These are phyloP conservation scores for Staphylotrichum tortipilum DNA, from an alignment of 495 filamentous ascomycete genomes.

Conservation along the genomic window DNA sequence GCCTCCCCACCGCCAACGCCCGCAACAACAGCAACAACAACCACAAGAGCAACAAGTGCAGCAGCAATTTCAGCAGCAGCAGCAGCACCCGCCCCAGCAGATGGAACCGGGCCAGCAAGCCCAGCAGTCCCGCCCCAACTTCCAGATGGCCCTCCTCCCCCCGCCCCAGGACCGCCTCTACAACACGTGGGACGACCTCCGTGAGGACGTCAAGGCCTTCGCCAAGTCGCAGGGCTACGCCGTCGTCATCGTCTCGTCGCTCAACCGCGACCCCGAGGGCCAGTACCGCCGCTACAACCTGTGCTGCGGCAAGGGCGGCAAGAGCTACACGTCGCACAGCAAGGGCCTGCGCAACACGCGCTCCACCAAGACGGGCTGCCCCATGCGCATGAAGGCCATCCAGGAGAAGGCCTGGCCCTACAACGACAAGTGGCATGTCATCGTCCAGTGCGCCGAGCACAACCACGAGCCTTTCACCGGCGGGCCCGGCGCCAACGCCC, in stretches of 20 bases:
- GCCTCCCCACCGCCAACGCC: neutral
- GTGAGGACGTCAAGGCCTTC: slow-evolving; percentile 22
- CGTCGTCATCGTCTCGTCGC: slow-evolving; percentile 23
- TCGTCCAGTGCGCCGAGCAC: slow-evolving; percentile 29
- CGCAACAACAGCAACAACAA: slow-evolving; percentile 11
- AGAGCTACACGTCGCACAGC: slow-evolving; percentile 25
- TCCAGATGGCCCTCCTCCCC: slow-evolving; percentile 26
- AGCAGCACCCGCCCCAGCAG: slow-evolving; percentile 3
- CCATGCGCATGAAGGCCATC: slow-evolving; percentile 28
- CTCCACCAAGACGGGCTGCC: slow-evolving; percentile 29
- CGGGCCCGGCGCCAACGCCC: slow-evolving; percentile 23
- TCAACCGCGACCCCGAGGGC: slow-evolving; percentile 26
- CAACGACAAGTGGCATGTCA: slow-evolving; percentile 30
- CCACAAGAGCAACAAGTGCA: slow-evolving; percentile 14
- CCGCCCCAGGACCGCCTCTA: slow-evolving; percentile 29
- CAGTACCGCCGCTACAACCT: slow-evolving; percentile 31
- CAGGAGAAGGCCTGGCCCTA: slow-evolving; percentile 28
- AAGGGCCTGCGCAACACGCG: slow-evolving; percentile 22
- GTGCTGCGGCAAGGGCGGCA: slow-evolving; percentile 30
- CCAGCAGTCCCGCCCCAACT: slow-evolving; percentile 25
- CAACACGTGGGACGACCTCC: slow-evolving; percentile 20
- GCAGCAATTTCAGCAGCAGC: slow-evolving; percentile 7
- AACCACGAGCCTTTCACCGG: slow-evolving; percentile 31
- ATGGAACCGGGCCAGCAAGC: slow-evolving; percentile 4
- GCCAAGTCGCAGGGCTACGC: slow-evolving; percentile 28